Conservation (phyloP, 1,139 yeast species). For the Kodamaea suecica region DNA sequence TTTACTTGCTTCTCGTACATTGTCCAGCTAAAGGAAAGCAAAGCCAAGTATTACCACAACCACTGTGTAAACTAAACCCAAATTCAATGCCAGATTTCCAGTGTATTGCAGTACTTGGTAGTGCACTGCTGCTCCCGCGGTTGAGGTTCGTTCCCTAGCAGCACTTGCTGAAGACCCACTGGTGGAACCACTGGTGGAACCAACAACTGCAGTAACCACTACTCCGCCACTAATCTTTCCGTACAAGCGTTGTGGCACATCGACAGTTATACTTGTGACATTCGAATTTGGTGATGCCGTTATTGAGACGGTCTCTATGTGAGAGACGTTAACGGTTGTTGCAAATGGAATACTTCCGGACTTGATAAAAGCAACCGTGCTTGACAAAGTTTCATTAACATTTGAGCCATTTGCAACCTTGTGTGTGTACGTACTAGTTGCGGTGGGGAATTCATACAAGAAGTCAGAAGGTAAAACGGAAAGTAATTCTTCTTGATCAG, state of each 20-base stretch:
- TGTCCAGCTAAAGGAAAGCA: not conserved
- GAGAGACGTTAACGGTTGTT: conserved; percentile 13
- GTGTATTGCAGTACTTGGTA: not conserved
- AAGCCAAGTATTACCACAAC: not conserved
- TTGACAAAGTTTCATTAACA: not conserved
- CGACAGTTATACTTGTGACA: conserved; percentile 16
- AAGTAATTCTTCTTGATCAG: not conserved
- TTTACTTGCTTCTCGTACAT: no score
- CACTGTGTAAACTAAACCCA: not conserved
- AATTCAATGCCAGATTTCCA: not conserved
- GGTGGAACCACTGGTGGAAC: not conserved
- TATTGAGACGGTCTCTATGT: conserved; percentile 22
- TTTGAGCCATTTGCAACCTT: conserved; percentile 3
- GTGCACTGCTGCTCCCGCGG: not conserved
- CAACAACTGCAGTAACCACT: conserved; percentile 25
- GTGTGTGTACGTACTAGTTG: conserved; percentile 3
- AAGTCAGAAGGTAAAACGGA: not conserved
- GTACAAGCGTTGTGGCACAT: conserved; percentile 36
- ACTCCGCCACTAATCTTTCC: conserved; percentile 34
- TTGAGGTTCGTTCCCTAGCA: conserved; percentile 5
- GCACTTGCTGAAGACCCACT: conserved; percentile 7
- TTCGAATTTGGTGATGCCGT: conserved; percentile 19
- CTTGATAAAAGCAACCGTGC: conserved; percentile 27
- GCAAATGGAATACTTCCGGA: conserved; percentile 54
- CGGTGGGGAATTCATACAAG: conserved; percentile 2